Conservation (phyloP, 1,284 basidiomycete species). For the Schizophyllum commune region DNA sequence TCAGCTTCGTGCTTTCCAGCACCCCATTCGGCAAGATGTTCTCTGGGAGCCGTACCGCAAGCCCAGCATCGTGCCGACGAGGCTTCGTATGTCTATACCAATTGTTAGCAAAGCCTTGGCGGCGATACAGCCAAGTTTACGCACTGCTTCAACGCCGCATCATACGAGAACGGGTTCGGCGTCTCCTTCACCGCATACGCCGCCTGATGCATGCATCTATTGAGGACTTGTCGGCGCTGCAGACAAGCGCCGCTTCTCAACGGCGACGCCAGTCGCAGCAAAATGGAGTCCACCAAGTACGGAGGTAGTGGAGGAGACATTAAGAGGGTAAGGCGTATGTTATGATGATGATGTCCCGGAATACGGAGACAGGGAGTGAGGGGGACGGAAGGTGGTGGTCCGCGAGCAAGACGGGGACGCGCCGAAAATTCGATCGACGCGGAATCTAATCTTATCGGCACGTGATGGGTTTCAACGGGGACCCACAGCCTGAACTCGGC, state of each 20-base stretch:
- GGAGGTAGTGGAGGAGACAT: not conserved
- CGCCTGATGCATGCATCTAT: not conserved
- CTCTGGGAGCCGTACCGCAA: not conserved
- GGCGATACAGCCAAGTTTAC: too few species aligned
- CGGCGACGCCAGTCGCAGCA: not conserved
- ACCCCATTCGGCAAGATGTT: not conserved
- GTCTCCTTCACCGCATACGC: not conserved
- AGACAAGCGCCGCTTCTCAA: not conserved
- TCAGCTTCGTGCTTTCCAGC: not conserved
- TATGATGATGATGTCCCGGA: not conserved
- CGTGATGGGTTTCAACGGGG: not conserved
- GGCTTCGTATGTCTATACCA: not conserved
- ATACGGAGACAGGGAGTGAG: not conserved
- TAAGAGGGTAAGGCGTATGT: too few species aligned
- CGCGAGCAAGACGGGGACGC: not conserved
- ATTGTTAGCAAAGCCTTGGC: too few species aligned
- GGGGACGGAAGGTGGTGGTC: not conserved
- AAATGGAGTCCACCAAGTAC: not conserved
- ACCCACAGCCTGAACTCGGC: too few species aligned
- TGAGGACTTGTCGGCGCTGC: not conserved
- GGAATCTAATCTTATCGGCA: not conserved
- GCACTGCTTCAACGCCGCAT: not conserved
- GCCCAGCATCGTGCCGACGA: not conserved
- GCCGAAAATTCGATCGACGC: not conserved
- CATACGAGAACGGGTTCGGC: not conserved